Evolutionary conservation across 768 basidiomycete species (phyloP), one percentile per base, ranked within the genome.

Genomic region (Steccherinum ochraceum): DNA sequence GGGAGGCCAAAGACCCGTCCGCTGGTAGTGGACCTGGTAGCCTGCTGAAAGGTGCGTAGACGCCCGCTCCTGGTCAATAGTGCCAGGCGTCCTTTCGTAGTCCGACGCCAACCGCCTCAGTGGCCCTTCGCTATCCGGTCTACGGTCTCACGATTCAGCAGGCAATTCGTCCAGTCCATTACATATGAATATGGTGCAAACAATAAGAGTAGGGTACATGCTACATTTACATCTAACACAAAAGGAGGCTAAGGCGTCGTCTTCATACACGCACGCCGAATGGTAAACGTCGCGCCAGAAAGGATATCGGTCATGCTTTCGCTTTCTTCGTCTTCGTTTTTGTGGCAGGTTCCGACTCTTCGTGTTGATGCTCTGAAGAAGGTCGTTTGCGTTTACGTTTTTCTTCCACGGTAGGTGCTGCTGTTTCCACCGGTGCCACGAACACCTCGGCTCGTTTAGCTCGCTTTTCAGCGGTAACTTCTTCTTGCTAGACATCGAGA

Each of bases 361-460:
- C 55, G 30, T 67, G 58, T 24, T 57, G 54, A 42, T 55, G 54
- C 25, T 72, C 73, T 53, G 59, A 65, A 30, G 67, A 77, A 56
- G 73, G 75, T 50, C 65, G 68, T 45, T 69, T 80, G 56, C 70
- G 72, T 65, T 78, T 80, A 63, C 78, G 78, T 64, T 86, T 92
- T 64, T 92, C 85, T 64, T 86, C 86, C 13, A 93, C 81, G 1
- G 83, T 85, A 1, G 80, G 81, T 20, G 76, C 87, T 1, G 77
- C 78, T 19, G 71, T 71, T 66, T 99, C 95, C n/a, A 69, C 74
- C 2, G 96, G 96, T 2, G 93, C 90, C 43, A 93, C 75, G 50
- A 89, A 98, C 0, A 80, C 90, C 66, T 92, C 85, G 49, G 90
- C 89, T 19, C 96, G 84, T 65, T 89, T 83, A 20, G 82, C 86